Base-by-base conservation (phyloP, 345 rosid genomes). In the Anacardium occidentale region DNA sequence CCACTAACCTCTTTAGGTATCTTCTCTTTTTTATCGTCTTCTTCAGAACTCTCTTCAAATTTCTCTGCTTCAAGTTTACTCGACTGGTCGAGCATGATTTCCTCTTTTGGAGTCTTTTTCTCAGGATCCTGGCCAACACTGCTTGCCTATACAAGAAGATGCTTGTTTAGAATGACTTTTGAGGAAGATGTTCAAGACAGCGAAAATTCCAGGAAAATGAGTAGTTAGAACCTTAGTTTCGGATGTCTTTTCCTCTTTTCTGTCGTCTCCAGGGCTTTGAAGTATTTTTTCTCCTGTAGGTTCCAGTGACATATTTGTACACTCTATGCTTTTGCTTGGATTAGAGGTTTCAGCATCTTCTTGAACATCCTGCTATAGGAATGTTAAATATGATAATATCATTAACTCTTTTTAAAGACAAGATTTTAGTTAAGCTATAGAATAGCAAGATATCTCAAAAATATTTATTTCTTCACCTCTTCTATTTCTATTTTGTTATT, bases 61-160 rank as follows among this genome's bases (percentile, higher is more conserved):
- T 42, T 50, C 45, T 67, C 52, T 34, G 21, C 76, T n/a, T n/a
- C 58, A n/a, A n/a, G n/a, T 70, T 60, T 52, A 14, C 11, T 64
- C 25, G 57, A 18, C 54, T 24, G 62, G 6, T 70, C 70, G 21
- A 25, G 45, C 15, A 50, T 42, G 15, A 29, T 73, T 57, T 70
- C 40, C 42, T 22, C 72, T 66, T 69, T 60, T 2, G 25, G 12
- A 47, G 20, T 64, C 51, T 63, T 29, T 54, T 69, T 68, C 37
- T 56, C 72, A 56, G 66, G 48, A 66, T 71, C 68, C 63, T 78
- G 62, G 34, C 62, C 65, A 70, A 22, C 53, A 69, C 29, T 57
- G 44, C 47, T 50, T 62, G 22, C 78, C 86, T 85, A 74, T 24
- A 47, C 13, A 62, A 64, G 63, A 70, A 20, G 64, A 32, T 29